A percentile compares a stretch with the other conserved stretches of the same genome.
These are phyloP conservation scores for Hypomyces rosellus DNA, from an alignment of 2,329 filamentous ascomycete genomes.

Conservation along the genomic window DNA sequence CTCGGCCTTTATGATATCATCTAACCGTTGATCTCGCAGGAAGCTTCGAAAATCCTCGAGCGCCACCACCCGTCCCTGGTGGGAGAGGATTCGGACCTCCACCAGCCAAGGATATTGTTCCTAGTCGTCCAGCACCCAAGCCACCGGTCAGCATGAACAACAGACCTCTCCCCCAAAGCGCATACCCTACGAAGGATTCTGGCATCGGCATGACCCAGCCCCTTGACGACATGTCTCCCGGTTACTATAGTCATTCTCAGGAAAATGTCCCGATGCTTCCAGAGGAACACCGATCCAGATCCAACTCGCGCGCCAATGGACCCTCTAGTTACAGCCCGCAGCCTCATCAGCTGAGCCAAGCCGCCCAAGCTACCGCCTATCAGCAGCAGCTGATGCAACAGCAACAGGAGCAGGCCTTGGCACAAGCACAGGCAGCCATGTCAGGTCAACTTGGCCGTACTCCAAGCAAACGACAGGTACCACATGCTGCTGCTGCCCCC, in stretches of 20 bases:
- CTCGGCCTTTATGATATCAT: conserved; percentile 12
- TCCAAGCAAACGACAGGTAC: conserved; percentile 62
- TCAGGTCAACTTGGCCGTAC: conserved; percentile 63
- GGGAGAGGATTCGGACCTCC: conserved; percentile 40
- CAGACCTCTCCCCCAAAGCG: conserved; percentile 46
- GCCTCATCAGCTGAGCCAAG: conserved; percentile 28
- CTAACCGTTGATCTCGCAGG: conserved; percentile 78
- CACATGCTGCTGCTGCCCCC: conserved; percentile 14
- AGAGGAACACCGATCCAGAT: conserved; percentile 62
- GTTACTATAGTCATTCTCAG: conserved; percentile 43
- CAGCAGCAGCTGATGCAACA: conserved; percentile 65
- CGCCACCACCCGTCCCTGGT: conserved; percentile 78
- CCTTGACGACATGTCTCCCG: conserved; percentile 47
- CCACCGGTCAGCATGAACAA: conserved; percentile 64
- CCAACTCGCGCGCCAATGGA: conserved; percentile 58
- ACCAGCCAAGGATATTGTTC: conserved; percentile 52
- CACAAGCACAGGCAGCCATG: conserved; percentile 72
- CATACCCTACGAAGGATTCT: conserved; percentile 53
- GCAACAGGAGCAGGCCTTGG: conserved; percentile 81
- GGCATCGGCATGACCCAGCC: conserved; percentile 56
- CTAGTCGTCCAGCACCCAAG: conserved; percentile 78
- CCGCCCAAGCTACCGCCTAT: conserved; percentile 42
- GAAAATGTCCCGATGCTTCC: conserved; percentile 55
- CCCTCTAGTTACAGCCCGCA: conserved; percentile 44
- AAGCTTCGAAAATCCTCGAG: conserved; percentile 95